phyloP scores from a whole-genome alignment of 371 early-diverging fungal genomes.

The Mortierella sp. region DNA sequence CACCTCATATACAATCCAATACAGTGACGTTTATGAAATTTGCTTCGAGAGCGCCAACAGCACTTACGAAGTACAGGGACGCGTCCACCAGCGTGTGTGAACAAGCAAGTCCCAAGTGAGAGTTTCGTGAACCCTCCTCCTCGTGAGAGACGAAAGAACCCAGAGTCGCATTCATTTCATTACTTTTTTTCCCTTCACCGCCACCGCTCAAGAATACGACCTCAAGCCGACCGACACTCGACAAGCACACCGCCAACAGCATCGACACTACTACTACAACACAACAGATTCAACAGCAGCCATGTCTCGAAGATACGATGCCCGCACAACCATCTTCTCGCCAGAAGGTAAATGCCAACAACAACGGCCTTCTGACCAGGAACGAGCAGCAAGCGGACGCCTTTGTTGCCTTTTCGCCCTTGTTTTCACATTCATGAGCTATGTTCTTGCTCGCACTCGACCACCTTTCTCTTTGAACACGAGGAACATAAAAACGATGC shows the following conservation, averaged over 20 bases:
- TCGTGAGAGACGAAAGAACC: not conserved
- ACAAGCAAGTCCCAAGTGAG: constrained; percentile 1
- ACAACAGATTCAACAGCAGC: constrained; percentile 15
- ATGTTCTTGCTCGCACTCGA: too few species aligned
- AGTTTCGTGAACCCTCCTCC: not conserved
- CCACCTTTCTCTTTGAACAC: too few species aligned
- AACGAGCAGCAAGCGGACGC: not conserved
- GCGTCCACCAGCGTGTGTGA: constrained; percentile 18
- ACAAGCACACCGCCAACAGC: not conserved
- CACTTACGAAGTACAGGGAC: constrained; percentile 6
- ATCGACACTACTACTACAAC: not conserved
- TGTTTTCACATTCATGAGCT: too few species aligned
- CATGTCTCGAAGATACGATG: constrained; percentile 97
- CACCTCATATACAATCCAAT: not conserved
- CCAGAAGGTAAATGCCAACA: constrained; percentile 87
- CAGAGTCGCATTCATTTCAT: not conserved
- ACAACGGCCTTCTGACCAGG: not conserved
- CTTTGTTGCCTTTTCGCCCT: too few species aligned
- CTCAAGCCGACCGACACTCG: not conserved
- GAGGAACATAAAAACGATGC: too few species aligned
- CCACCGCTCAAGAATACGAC: constrained; percentile 2
- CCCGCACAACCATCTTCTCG: constrained; percentile 98
- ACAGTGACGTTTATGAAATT: constrained; percentile 10
- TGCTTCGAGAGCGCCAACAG: not conserved
- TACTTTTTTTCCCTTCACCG: not conserved